Conservation (phyloP, 768 basidiomycete genomes). For the Hirschioporus abietinus region DNA sequence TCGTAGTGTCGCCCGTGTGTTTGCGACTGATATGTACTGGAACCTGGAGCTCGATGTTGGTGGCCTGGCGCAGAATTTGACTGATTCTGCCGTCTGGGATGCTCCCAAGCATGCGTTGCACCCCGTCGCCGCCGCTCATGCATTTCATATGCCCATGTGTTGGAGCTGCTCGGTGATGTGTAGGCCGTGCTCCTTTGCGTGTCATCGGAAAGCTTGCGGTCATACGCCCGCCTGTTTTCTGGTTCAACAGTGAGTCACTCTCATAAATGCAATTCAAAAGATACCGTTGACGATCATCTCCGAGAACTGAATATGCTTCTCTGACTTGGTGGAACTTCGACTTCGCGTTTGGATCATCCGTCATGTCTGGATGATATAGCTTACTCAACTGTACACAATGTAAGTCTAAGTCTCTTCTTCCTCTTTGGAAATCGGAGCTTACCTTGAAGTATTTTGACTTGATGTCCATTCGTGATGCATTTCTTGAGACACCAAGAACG, state of each 20-base stretch:
- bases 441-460: constrained; percentile 17
- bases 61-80: not conserved
- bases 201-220: not conserved
- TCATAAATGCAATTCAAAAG: too few relatives aligned
- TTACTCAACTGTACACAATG: constrained; percentile 39
- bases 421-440: not conserved
- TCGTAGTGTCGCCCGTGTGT: constrained; percentile 1
- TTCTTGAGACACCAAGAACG: constrained; percentile 28
- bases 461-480: constrained; percentile 30
- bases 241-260: not conserved
- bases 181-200: not conserved
- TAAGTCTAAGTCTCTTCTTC: constrained; percentile 7
- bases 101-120: constrained; percentile 2
- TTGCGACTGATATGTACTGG: not conserved
- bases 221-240: not conserved
- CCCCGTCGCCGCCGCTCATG: not conserved
- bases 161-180: not conserved
- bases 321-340: constrained; percentile 40
- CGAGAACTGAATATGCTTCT: constrained; percentile 41
- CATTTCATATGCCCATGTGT: not conserved
- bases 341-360: constrained; percentile 31
- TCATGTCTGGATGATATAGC: constrained; percentile 40
- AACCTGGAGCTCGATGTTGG: not conserved
- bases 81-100: not conserved
- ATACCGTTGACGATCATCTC: constrained; percentile 41